Conservation (phyloP, 139 green algal genomes). For the Chlorella vulgaris region DNA sequence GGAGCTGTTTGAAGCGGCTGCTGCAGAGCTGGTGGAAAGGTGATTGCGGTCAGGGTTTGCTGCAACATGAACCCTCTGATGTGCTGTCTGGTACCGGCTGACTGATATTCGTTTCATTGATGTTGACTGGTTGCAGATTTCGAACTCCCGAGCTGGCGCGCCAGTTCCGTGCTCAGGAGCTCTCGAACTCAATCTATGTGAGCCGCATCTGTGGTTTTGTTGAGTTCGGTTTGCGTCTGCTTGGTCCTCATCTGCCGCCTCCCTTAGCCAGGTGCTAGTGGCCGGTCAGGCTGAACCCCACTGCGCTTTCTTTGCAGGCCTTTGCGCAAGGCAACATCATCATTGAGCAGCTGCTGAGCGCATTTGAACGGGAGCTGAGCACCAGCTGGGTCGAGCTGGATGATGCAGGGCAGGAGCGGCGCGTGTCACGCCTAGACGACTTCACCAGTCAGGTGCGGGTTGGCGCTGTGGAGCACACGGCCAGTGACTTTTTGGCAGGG, state of each 20-base stretch:
- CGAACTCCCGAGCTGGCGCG: slow-evolving; percentile 11
- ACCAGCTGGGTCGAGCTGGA: slow-evolving; percentile 24
- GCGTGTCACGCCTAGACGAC: slow-evolving; percentile 13
- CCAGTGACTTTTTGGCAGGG: not conserved
- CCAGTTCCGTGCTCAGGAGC: slow-evolving; percentile 40
- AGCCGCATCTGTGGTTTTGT: not conserved
- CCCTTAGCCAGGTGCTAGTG: no score
- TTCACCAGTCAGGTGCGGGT: slow-evolving; percentile 33
- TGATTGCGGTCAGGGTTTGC: not conserved
- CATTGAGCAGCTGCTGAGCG: slow-evolving; percentile 24
- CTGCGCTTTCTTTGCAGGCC: not conserved
- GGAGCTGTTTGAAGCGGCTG: slow-evolving; percentile 37
- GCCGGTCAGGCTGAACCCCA: not conserved
- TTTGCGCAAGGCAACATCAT: slow-evolving; percentile 35
- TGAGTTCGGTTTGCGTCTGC: not conserved
- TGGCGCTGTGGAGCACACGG: no score
- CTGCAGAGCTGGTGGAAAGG: slow-evolving; percentile 31
- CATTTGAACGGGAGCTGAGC: slow-evolving; percentile 23
- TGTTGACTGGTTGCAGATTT: not conserved
- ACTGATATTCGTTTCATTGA: not conserved
- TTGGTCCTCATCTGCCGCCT: no score
- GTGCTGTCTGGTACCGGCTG: not conserved
- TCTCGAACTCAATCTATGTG: slow-evolving; percentile 43
- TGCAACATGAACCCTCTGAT: not conserved
- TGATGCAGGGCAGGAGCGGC: not conserved